Conservation (phyloP, 1,139 yeast genomes). For the Suhomyces bokatorum region DNA sequence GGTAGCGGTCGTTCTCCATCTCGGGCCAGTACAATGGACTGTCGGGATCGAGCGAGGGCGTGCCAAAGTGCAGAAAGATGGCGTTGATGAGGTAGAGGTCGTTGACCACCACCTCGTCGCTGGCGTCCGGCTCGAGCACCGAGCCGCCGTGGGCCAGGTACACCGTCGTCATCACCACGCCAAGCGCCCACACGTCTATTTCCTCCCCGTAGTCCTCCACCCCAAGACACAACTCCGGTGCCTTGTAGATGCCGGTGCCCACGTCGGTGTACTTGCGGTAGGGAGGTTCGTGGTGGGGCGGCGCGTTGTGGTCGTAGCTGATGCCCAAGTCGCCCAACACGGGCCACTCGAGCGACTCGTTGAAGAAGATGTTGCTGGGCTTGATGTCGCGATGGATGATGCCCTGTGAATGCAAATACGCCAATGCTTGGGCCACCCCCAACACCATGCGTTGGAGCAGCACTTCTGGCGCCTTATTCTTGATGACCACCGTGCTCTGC, state of each 20-base stretch:
- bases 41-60: slow-evolving; percentile 47
- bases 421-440: slow-evolving; percentile 51
- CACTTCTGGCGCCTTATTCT: slow-evolving; percentile 10
- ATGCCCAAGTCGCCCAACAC: slow-evolving; percentile 81
- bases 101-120: slow-evolving; percentile 40
- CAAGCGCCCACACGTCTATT: slow-evolving; percentile 83
- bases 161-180: slow-evolving; percentile 64
- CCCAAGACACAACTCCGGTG: slow-evolving; percentile 83
- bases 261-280: slow-evolving; percentile 64
- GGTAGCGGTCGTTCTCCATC: slow-evolving; percentile 31
- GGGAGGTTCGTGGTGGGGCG: slow-evolving; percentile 44
- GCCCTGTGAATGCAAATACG: slow-evolving; percentile 52
- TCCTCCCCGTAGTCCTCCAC: slow-evolving; percentile 57
- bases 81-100: slow-evolving; percentile 67
- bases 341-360: slow-evolving; percentile 33
- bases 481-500: slow-evolving; percentile 14
- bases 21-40: slow-evolving; percentile 38
- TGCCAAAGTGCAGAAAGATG: slow-evolving; percentile 68
- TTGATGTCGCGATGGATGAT: slow-evolving; percentile 90
- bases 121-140: slow-evolving; percentile 32
- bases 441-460: slow-evolving; percentile 6
- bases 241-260: slow-evolving; percentile 73
- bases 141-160: slow-evolving; percentile 49
- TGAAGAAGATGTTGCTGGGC: slow-evolving; percentile 71
- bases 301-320: slow-evolving; percentile 43